Base-by-base conservation (phyloP, 2,329 filamentous ascomycete species). In the Pseudogymnoascus pannorum region DNA sequence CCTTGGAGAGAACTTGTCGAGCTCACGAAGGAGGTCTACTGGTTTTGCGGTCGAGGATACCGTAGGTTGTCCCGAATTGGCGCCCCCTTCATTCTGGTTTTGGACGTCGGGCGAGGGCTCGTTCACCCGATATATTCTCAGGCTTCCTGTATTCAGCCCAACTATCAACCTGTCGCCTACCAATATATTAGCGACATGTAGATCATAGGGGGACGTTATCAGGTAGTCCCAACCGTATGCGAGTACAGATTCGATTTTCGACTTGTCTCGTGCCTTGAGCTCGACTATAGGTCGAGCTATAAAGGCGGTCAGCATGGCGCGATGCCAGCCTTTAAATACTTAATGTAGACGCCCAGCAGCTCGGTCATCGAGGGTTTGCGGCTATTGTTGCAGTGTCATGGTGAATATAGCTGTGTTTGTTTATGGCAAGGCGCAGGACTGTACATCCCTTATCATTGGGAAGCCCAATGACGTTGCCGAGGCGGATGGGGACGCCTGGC, bases 201-300 rank as follows among this genome's bases (percentile, higher is more conserved):
- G 5, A 31, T 31, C 20, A 18, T 16, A 48, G 51, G 60, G 51
- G 48, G 8, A 7, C n/a, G 24, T 31, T 54, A n/a, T 54, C 26
- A 54, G 48, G 48, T 54, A 54, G 61, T 64, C 75, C 62, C 81
- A 58, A 91, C 89, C 92, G 76, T 96, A 91, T 64, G 93, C 91
- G 57, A 97, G 82, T 67, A 99, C 91, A 58, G 91, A 94, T 77
- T 99, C 94, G 76, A 99, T 96, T 80, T 89, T 94, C 67, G 91
- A 95, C 80, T 95, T 97, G 84, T 97, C 93, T 75, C 91, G 88
- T 75, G 87, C 87, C 78, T 89, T 92, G 71, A 99, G 88, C 89
- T 99, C 94, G 81, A 97, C 89, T 74, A 99, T 93, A 66, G 92
- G 90, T 72, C 91, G 89, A 79, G 94, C 92, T 69, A 89, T 96